Percentiles rank a stretch among this genome's conserved stretches.
phyloP scores from a whole-genome alignment of 192 early-diverging fungal genomes.

The Coemansia sp. region DNA sequence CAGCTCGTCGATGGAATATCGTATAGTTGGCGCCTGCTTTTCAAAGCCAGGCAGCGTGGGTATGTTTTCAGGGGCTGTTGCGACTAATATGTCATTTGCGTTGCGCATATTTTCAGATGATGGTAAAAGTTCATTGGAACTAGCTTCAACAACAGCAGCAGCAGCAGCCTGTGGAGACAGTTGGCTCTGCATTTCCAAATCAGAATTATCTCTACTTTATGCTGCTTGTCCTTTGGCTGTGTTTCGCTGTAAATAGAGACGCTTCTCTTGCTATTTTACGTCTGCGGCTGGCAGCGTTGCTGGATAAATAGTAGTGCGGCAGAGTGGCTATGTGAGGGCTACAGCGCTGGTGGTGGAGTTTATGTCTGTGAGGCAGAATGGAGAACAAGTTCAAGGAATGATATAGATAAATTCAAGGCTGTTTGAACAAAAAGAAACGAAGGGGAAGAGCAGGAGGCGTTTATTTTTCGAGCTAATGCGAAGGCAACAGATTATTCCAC shows the following conservation, averaged over 20 bases:
- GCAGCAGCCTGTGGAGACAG: slow-evolving; percentile 1
- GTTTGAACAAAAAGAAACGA: background rate
- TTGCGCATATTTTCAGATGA: slow-evolving; percentile 13
- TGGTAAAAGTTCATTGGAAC: background rate
- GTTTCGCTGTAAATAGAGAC: background rate
- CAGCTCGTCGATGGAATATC: slow-evolving; percentile 42
- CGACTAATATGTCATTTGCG: slow-evolving; percentile 1
- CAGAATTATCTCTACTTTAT: background rate
- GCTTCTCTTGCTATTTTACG: background rate
- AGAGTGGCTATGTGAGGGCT: too few relatives aligned
- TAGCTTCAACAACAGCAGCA: background rate
- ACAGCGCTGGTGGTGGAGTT: background rate
- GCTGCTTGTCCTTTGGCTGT: background rate
- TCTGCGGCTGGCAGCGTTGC: background rate
- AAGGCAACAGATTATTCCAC: too few relatives aligned
- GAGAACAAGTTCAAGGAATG: background rate
- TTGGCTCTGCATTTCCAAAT: slow-evolving; percentile 4
- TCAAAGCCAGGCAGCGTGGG: slow-evolving; percentile 1
- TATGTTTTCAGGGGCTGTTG: slow-evolving; percentile 2
- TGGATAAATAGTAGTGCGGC: background rate
- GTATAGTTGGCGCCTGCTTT: slow-evolving; percentile 1
- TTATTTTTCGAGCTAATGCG: background rate
- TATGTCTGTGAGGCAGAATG: background rate
- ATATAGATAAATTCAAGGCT: background rate
- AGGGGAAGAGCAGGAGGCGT: background rate